Base-by-base conservation (phyloP, 768 basidiomycete genomes). In the Roridomyces roridus region DNA sequence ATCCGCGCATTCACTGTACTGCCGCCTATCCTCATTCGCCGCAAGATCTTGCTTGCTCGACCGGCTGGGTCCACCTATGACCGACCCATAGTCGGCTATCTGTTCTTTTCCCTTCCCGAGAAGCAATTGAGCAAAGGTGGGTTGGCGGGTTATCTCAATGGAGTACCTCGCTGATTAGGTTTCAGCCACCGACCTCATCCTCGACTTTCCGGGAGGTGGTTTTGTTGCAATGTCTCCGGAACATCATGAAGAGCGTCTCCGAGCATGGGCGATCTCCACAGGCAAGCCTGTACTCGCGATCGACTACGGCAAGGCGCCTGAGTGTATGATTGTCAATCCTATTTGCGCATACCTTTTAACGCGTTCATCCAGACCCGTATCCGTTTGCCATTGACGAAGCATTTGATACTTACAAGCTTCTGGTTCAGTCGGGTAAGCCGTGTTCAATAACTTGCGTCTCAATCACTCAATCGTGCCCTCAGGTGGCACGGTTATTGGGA, bases 141-240 rank as follows among this genome's bases (percentile, higher is more conserved):
- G n/a, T n/a, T n/a, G n/a, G n/a, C n/a, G n/a, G n/a, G n/a, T n/a
- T n/a, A n/a, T n/a, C n/a, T n/a, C n/a, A n/a, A n/a, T n/a, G n/a
- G n/a, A n/a, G n/a, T n/a, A n/a, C n/a, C n/a, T n/a, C n/a, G n/a
- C n/a, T n/a, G n/a, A n/a, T n/a, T n/a, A n/a, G n/a, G n/a, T n/a
- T n/a, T n/a, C n/a, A n/a, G 76, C 85, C 14, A 90, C 85, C 10
- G 93, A 98, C 65, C 77, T 98, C 21, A 88, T 98, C 35, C 77
- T 98, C 24, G 97, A 98, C 68, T 87, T 92, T 53, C 96, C 97
- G 14, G 97, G 97, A 5, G 97, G 97, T 6, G 97, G 97, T 0
- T 99, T 98, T 71, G 88, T 98, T 46, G 91, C 94, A 21, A 97
- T 98, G 95, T 85, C 83, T 6, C 97, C 97, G 2, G 90, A 93